Conservation (phyloP, 805 yeast genomes). For the Saturnispora zaruensis region DNA sequence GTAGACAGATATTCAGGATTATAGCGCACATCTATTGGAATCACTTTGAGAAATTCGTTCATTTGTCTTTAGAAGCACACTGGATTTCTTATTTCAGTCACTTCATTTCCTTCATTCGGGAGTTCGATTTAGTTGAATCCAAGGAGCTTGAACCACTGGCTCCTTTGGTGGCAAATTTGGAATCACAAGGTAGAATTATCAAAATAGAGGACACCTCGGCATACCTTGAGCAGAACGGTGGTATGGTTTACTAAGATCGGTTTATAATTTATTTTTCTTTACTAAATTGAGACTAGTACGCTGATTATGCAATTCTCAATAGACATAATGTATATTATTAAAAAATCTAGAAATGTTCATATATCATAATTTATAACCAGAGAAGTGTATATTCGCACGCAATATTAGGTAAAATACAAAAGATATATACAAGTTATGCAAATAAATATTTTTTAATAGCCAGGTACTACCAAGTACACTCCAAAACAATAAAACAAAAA, state of each 20-base stretch:
- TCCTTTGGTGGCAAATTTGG: slow-evolving; percentile 70
- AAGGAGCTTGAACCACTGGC: slow-evolving; percentile 72
- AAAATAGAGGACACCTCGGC: slow-evolving; percentile 12
- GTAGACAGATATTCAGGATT: slow-evolving; percentile 86
- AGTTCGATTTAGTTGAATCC: slow-evolving; percentile 72
- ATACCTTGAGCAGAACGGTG: slow-evolving; percentile 3
- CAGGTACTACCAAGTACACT: not conserved
- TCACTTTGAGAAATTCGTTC: slow-evolving; percentile 91
- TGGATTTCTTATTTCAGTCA: slow-evolving; percentile 98
- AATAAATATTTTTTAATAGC: not conserved
- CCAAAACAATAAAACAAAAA: slow-evolving; percentile 1
- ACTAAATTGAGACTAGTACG: not conserved
- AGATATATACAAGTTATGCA: slow-evolving; percentile 4
- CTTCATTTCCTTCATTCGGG: slow-evolving; percentile 77
- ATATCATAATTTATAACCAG: not conserved
- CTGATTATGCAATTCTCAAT: not conserved
- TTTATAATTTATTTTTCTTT: not conserved
- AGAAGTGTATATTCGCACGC: not conserved
- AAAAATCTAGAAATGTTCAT: not conserved
- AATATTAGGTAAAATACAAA: not conserved
- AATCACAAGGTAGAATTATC: slow-evolving; percentile 73
- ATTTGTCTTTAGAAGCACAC: slow-evolving; percentile 87
- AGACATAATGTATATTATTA: not conserved
- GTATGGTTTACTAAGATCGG: slow-evolving; percentile 6
- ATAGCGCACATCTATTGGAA: slow-evolving; percentile 93